Conservation (phyloP, 2,329 filamentous ascomycete genomes). For the Fonsecaea monophora region DNA sequence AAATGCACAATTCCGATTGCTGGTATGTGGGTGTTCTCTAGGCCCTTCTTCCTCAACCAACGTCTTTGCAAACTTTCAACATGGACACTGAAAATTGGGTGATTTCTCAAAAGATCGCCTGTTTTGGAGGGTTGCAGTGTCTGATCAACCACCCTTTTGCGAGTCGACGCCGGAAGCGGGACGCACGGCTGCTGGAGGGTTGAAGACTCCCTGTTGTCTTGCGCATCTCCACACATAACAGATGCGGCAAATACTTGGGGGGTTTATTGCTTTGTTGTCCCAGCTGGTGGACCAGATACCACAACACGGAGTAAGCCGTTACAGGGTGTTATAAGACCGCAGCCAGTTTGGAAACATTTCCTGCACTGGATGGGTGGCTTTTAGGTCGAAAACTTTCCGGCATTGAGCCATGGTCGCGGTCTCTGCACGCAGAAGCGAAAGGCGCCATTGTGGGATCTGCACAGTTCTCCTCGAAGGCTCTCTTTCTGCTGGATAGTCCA, state of each 20-base stretch:
- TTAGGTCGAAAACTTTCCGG: not conserved
- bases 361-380: not conserved
- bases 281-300: not conserved
- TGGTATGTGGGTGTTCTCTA: constrained; percentile 9
- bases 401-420: not conserved
- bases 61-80: not conserved
- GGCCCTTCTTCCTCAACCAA: not conserved
- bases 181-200: constrained; percentile 5
- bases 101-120: constrained; percentile 10
- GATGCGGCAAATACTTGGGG: not conserved
- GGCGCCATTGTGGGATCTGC: not conserved
- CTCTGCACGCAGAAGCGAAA: constrained; percentile 3
- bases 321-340: not conserved
- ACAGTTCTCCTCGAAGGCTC: not conserved
- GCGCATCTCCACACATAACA: not conserved
- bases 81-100: not conserved
- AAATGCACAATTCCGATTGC: constrained; percentile 14
- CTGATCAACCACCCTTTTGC: not conserved
- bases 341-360: constrained; percentile 9
- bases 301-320: not conserved
- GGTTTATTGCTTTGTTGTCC: not conserved
- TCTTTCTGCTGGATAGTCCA: not conserved
- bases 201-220: not conserved
- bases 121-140: constrained; percentile 5
- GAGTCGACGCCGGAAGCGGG: not conserved